These are phyloP conservation scores for Globisporangium iwayamae DNA, from an alignment of 352 stramenopile genomes.

Conservation along the genomic window DNA sequence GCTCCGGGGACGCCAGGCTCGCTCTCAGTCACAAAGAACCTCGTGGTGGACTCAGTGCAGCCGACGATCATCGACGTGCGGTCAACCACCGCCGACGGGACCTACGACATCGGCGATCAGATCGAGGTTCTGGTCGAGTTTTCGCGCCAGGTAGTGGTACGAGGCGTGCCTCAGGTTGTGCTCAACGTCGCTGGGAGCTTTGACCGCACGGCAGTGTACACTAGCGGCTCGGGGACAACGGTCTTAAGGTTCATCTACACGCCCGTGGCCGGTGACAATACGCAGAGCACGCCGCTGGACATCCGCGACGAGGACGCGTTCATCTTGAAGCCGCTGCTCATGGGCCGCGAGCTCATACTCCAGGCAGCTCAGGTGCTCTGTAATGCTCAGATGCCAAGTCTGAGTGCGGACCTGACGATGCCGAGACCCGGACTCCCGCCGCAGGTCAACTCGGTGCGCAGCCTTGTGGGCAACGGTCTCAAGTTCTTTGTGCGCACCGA, in stretches of 20 bases:
- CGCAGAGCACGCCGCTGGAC: slow-evolving; percentile 38
- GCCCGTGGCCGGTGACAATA: slow-evolving; percentile 37
- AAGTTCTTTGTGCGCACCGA: slow-evolving; percentile 70
- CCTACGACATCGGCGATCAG: slow-evolving; percentile 56
- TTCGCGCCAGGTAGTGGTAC: slow-evolving; percentile 44
- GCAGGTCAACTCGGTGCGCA: slow-evolving; percentile 44
- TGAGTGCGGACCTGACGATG: slow-evolving; percentile 41
- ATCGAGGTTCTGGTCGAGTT: slow-evolving; percentile 58
- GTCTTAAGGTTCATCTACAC: slow-evolving; percentile 55
- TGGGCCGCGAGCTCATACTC: slow-evolving; percentile 24
- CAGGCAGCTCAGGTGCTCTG: slow-evolving; percentile 37
- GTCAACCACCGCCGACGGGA: slow-evolving; percentile 39
- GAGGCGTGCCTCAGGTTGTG: slow-evolving; percentile 35
- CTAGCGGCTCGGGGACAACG: slow-evolving; percentile 37
- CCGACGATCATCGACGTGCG: slow-evolving; percentile 44
- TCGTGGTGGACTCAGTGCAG: slow-evolving; percentile 45
- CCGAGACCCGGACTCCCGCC: slow-evolving; percentile 40
- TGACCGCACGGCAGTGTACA: slow-evolving; percentile 43
- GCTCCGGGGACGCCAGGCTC: slow-evolving; percentile 43
- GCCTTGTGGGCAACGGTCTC: slow-evolving; percentile 52
- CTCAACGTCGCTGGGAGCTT: slow-evolving; percentile 44
- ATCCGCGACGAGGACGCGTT: slow-evolving; percentile 37
- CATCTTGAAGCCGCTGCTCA: slow-evolving; percentile 34
- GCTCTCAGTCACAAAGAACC: slow-evolving; percentile 33
- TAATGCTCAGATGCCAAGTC: slow-evolving; percentile 25